A percentile compares a stretch with the other conserved stretches of the same genome.
Conservation (phyloP, 495 filamentous ascomycete species). For the Trichoderma reesei region DNA sequence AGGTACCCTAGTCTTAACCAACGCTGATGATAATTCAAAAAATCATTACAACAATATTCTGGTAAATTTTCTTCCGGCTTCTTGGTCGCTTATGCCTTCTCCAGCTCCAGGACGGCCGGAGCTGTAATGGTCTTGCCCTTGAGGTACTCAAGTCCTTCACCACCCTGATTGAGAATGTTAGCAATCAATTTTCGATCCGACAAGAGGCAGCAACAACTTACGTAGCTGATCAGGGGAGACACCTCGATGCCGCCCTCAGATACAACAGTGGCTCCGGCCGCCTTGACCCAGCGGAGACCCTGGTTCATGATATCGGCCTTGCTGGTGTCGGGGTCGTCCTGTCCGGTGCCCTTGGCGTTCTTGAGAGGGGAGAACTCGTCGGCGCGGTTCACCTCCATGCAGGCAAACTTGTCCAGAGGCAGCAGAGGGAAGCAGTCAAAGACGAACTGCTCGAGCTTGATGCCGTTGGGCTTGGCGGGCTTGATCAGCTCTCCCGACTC, state of each 20-base stretch:
- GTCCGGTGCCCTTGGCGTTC: conserved; percentile 81
- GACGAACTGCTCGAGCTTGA: conserved; percentile 98
- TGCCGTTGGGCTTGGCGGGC: conserved; percentile 88
- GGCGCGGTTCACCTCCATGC: conserved; percentile 89
- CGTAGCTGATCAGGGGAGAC: conserved; percentile 90
- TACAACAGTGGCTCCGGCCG: conserved; percentile 63
- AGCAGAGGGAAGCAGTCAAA: conserved; percentile 96
- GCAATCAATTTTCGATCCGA: neutral
- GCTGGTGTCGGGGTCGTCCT: conserved; percentile 93
- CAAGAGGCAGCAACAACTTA: conserved; percentile 40
- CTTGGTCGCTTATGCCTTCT: conserved; percentile 18
- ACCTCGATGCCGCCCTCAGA: conserved; percentile 72
- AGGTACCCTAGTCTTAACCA: neutral
- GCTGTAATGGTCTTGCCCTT: conserved; percentile 66
- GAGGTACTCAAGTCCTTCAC: conserved; percentile 78
- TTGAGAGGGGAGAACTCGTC: conserved; percentile 98
- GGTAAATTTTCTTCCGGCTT: conserved; percentile 13
- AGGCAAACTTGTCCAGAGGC: conserved; percentile 80
- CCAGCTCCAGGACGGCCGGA: conserved; percentile 66
- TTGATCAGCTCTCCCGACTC: conserved; percentile 71
- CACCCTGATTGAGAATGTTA: conserved; percentile 46
- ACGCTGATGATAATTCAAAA: conserved; percentile 4
- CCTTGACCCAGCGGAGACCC: conserved; percentile 73
- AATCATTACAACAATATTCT: conserved; percentile 1
- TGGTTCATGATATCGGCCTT: conserved; percentile 80